These are phyloP conservation scores for Saccharomycopsis hybrid DNA, from an alignment of 1,139 yeast genomes.

Conservation along the genomic window DNA sequence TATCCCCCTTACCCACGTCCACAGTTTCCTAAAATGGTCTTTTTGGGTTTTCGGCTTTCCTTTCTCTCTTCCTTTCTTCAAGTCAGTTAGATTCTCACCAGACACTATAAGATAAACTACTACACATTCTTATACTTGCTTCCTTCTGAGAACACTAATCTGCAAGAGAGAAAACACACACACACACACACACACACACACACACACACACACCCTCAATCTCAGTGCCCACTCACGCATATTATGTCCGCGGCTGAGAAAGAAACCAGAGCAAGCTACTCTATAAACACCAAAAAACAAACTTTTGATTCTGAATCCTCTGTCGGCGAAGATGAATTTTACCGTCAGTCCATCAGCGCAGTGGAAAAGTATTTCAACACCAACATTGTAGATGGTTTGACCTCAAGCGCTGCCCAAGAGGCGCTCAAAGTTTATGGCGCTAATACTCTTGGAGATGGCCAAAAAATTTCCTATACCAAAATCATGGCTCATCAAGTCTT, in stretches of 20 bases:
- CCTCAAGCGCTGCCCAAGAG: conserved; percentile 32
- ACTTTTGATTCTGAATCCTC: neutral
- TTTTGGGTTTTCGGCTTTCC: too few species aligned
- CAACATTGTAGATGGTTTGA: conserved; percentile 42
- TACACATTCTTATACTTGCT: too few species aligned
- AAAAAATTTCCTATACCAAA: conserved; percentile 46
- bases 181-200: too few species aligned
- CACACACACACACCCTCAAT: too few species aligned
- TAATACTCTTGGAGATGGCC: conserved; percentile 58
- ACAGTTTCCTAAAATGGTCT: too few species aligned
- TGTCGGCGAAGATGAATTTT: conserved; percentile 10
- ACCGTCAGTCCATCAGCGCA: conserved; percentile 27
- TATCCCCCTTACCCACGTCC: too few species aligned
- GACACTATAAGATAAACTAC: too few species aligned
- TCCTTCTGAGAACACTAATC: too few species aligned
- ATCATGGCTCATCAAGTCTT: conserved; percentile 66
- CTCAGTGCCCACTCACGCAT: too few species aligned
- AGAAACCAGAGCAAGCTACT: neutral
- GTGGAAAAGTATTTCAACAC: conserved; percentile 37
- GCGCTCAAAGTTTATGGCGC: conserved; percentile 42
- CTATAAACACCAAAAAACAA: neutral
- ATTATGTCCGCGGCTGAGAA: neutral
- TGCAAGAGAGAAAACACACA: too few species aligned
- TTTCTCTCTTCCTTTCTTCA: too few species aligned
- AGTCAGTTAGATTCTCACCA: too few species aligned